phyloP scores from a whole-genome alignment of 805 yeast species.

The Helenozyma baotianmanensis region DNA sequence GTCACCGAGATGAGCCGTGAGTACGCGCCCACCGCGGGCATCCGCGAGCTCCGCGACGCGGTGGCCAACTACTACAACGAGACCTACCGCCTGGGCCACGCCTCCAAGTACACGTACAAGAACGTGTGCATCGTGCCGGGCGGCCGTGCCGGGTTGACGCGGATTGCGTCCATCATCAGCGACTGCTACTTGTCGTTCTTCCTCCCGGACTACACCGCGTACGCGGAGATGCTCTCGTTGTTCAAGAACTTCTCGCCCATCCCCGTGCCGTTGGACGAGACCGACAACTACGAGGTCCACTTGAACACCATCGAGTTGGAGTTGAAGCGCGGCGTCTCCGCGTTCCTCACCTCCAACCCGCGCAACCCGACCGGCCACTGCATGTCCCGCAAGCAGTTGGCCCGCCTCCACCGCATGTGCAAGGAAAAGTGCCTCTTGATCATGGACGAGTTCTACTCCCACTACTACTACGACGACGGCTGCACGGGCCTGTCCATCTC shows the following conservation, averaged over 20 bases:
- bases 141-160: constrained; percentile 57
- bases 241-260: constrained; percentile 61
- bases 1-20: constrained; percentile 48
- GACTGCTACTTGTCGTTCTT: constrained; percentile 58
- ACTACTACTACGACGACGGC: constrained; percentile 51
- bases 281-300: constrained; percentile 54
- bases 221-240: constrained; percentile 59
- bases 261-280: constrained; percentile 56
- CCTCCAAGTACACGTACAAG: constrained; percentile 54
- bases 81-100: constrained; percentile 44
- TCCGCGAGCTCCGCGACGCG: constrained; percentile 50
- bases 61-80: constrained; percentile 55
- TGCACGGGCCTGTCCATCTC: constrained; percentile 50
- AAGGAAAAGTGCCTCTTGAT: constrained; percentile 50
- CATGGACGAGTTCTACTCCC: constrained; percentile 62
- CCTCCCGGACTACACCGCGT: constrained; percentile 61
- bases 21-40: constrained; percentile 59
- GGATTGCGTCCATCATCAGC: constrained; percentile 56
- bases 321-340: constrained; percentile 53
- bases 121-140: constrained; percentile 64
- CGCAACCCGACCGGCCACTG: constrained; percentile 60
- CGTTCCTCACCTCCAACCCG: constrained; percentile 56
- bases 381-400: constrained; percentile 44
- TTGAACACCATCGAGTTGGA: constrained; percentile 49
- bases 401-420: constrained; percentile 48